A percentile compares a stretch with the other conserved stretches of the same genome.
Conservation (phyloP, 257 asterid genomes). For the Solanum acaule region DNA sequence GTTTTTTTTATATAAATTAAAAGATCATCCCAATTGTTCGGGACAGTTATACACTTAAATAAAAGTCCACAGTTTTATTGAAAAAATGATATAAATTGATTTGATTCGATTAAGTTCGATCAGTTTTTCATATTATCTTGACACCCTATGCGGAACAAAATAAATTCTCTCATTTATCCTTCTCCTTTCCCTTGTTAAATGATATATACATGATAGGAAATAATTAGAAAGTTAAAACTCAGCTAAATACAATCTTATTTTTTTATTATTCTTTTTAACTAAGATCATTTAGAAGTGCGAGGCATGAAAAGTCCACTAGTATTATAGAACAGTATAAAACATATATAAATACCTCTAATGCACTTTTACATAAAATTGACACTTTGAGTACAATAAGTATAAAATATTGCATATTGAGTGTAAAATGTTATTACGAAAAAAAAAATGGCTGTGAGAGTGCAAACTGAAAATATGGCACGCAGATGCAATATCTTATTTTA, state of each 20-base stretch:
- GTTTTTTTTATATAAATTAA: too few relatives aligned
- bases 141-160: background rate
- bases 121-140: background rate
- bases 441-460: background rate
- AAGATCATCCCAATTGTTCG: background rate
- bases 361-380: background rate
- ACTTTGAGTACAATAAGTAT: background rate
- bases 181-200: background rate
- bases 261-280: background rate
- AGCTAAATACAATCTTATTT: background rate
- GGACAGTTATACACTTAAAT: background rate
- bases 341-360: background rate
- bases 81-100: too few relatives aligned
- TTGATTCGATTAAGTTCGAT: too few relatives aligned
- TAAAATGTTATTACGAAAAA: background rate
- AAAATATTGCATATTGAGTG: background rate
- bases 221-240: background rate
- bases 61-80: too few relatives aligned
- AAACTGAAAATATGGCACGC: background rate
- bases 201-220: background rate
- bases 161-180: background rate
- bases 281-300: background rate
- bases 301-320: background rate
- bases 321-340: background rate
- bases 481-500: background rate